phyloP scores from a whole-genome alignment of 2,329 filamentous ascomycete species.

The Fusarium sp. region DNA sequence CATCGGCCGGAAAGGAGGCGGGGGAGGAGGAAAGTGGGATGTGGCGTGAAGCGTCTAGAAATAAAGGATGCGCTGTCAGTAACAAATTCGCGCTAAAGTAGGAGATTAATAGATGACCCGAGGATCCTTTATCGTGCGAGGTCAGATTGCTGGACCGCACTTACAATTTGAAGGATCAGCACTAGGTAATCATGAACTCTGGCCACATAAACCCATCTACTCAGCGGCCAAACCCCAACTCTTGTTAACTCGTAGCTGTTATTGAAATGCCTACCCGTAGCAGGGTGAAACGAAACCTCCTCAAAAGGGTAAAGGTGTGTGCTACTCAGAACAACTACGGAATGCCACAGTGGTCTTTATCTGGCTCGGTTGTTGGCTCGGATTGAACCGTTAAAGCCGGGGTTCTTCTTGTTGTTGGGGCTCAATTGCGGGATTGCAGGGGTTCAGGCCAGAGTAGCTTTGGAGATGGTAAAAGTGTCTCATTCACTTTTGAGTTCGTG shows the following conservation, averaged over 20 bases:
- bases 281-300: background rate
- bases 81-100: slow-evolving; percentile 25
- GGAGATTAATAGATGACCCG: slow-evolving; percentile 19
- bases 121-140: slow-evolving; percentile 19
- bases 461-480: background rate
- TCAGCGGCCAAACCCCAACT: background rate
- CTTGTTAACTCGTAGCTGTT: background rate
- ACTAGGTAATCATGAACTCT: slow-evolving; percentile 4
- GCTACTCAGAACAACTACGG: slow-evolving; percentile 4
- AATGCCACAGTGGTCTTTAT: slow-evolving; percentile 30
- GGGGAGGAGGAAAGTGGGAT: slow-evolving; percentile 34
- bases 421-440: slow-evolving; percentile 10
- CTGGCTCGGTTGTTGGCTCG: slow-evolving; percentile 9
- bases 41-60: slow-evolving; percentile 38
- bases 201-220: background rate
- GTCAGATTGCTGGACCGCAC: background rate
- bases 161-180: slow-evolving; percentile 19
- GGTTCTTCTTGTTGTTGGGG: slow-evolving; percentile 17
- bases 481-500: background rate
- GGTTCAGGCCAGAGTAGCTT: background rate
- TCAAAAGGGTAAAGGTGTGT: background rate
- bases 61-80: slow-evolving; percentile 35
- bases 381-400: slow-evolving; percentile 1
- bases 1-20: slow-evolving; percentile 43
- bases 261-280: background rate